phyloP scores from a whole-genome alignment of 139 green algal genomes.

The Chlamydomonas schloesseri region DNA sequence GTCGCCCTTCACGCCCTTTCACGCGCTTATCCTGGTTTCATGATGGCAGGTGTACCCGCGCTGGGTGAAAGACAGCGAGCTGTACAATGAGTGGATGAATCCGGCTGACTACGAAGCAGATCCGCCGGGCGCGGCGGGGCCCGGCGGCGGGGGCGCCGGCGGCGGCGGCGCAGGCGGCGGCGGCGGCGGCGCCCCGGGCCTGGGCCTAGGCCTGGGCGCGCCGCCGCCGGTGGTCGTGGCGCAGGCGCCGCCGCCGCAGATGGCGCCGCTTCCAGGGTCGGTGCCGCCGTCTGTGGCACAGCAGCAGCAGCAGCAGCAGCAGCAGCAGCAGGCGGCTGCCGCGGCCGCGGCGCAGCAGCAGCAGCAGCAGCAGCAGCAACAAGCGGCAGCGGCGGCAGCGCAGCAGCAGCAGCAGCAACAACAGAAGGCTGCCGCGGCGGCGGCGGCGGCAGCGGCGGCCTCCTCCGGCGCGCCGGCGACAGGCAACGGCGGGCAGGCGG shows the following conservation, averaged over 20 bases:
- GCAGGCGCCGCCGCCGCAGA: too few relatives aligned
- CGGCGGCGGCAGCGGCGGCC: too few relatives aligned
- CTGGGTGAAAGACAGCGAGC: slow-evolving; percentile 86
- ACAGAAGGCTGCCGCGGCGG: too few relatives aligned
- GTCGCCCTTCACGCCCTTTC: too few relatives aligned
- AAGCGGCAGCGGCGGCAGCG: background rate
- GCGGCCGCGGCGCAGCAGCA: background rate
- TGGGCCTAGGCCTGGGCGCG: background rate
- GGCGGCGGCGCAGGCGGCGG: background rate
- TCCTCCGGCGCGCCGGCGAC: too few relatives aligned
- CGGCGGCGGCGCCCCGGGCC: background rate
- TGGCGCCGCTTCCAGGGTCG: too few relatives aligned
- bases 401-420: background rate
- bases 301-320: background rate
- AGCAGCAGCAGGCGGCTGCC: background rate
- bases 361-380: background rate
- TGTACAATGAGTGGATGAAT: slow-evolving; percentile 97
- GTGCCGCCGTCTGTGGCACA: background rate
- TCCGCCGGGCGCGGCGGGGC: background rate
- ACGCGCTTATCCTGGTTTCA: too few relatives aligned
- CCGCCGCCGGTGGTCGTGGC: background rate
- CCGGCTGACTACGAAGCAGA: slow-evolving; percentile 77
- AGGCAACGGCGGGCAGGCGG: too few relatives aligned
- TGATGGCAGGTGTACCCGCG: slow-evolving; percentile 75
- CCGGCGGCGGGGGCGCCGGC: background rate